Base-by-base conservation (phyloP, 441 rosid genomes). In the Aquilaria agallochum region DNA sequence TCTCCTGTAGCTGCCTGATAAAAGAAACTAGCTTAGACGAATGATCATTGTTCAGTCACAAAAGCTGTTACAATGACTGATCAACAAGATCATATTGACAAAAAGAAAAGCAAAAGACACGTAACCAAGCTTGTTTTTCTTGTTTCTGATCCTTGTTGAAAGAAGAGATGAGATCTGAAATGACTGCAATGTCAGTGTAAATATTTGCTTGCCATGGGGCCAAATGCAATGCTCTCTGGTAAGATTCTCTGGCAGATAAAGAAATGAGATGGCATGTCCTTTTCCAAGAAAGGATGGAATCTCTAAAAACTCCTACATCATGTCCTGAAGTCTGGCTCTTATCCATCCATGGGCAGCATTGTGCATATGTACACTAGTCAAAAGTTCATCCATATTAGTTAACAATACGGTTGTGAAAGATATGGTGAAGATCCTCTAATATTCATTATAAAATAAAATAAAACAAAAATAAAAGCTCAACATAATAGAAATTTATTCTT, bases 201-300 rank as follows among this genome's bases (percentile, higher is more conserved):
- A 91, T 68, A 69, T 81, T 89, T 59, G 99, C 92, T 75, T 82
- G 92, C 97, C 97, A 95, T 31, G 99, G 97, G 67, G 90, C 71
- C 86, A 91, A 76, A 71, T 73, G 90, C 76, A 92, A 65, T 68
- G 97, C 95, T 63, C 76, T 75, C 73, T 91, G 96, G 75, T 88
- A 95, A 32, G 89, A 86, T 66, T 71, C 72, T 85, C 75, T 82
- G 53, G 99, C 89, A 75, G 83, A 86, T 44, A 74, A 64, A 58
- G 83, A 87, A 64, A 89, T 87, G 62, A 74, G 69, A 72, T 14
- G 62, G 70, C 97, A 79, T 49, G 78, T 75, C 76, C 70, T 81
- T 71, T 80, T 87, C 99, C 97, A 95, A 55, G 91, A 77, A 55
- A 64, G 65, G 49, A 91, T 67, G 58, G 97, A 87, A 45, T 75